Evolutionary conservation across 2,329 filamentous ascomycete genomes (phyloP), one percentile per base, ranked within the genome.

Genomic region (Fusarium austroafricanum): DNA sequence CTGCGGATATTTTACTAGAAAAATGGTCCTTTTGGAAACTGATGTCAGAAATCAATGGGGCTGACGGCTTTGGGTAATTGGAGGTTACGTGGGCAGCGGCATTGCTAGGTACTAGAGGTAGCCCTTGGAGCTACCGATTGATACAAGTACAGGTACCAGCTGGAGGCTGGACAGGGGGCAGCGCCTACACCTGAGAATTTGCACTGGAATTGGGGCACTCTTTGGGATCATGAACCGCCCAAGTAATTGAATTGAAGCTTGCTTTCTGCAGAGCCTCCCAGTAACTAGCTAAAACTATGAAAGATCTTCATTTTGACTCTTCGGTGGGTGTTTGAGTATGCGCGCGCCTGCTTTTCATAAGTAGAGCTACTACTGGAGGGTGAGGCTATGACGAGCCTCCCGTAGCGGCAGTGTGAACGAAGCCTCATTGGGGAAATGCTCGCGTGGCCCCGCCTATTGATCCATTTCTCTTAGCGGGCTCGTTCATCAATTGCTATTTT

Each of bases 401-500:
- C 31, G 52, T 33, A 39, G 50, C 59, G 55, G 61, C 40, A 61
- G 65, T 52, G 55, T 44, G 28, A 28, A 37, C 35, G 47, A 14
- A 49, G 40, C 62, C 59, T 60, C 47, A 70, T 73, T 61, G 57
- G 71, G 71, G 68, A 74, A 73, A 43, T 74, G 71, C 58, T 73
- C 71, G 71, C 68, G 71, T 73, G 71, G 71, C 57, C 29, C 50
- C 50, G 43, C 55, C 56, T 50, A 35, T n/a, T 52, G 43, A 40
- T 47, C 29, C 43, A 33, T 50, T 31, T 26, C 37, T 17, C 40
- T 44, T 39, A 44, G 15, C n/a, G n/a, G n/a, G n/a, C n/a, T n/a
- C n/a, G n/a, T n/a, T n/a, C n/a, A n/a, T n/a, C n/a, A n/a, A n/a
- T n/a, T n/a, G n/a, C n/a, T n/a, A n/a, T n/a, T n/a, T n/a, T n/a